phyloP scores from a whole-genome alignment of 2,329 filamentous ascomycete genomes.

The Penicillium sp. region DNA sequence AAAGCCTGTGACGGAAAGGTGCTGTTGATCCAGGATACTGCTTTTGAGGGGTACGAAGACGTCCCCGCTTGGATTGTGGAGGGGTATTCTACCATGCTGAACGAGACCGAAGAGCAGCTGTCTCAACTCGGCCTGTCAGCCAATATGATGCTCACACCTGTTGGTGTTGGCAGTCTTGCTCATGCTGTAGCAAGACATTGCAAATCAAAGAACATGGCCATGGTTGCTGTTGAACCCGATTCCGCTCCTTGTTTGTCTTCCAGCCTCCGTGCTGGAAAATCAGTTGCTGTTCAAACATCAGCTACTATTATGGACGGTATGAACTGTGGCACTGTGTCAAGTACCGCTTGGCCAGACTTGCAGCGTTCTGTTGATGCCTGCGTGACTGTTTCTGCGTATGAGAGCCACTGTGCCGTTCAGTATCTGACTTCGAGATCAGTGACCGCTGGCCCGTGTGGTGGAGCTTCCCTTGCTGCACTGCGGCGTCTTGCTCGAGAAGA shows the following conservation, averaged over 20 bases:
- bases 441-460: constrained; percentile 63
- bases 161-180: constrained; percentile 72
- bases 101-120: constrained; percentile 66
- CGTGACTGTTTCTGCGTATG: constrained; percentile 60
- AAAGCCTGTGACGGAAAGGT: constrained; percentile 41
- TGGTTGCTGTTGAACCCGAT: constrained; percentile 71
- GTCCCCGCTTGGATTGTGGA: constrained; percentile 75
- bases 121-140: constrained; percentile 40
- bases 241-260: constrained; percentile 57
- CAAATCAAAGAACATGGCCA: constrained; percentile 49
- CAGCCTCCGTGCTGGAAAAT: constrained; percentile 50
- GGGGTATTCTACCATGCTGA: constrained; percentile 72
- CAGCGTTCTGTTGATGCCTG: constrained; percentile 60
- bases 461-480: constrained; percentile 57
- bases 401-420: constrained; percentile 60
- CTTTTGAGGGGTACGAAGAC: constrained; percentile 65
- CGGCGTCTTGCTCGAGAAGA: constrained; percentile 44
- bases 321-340: constrained; percentile 69
- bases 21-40: constrained; percentile 68
- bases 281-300: constrained; percentile 54
- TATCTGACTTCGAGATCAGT: constrained; percentile 54
- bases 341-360: constrained; percentile 64
- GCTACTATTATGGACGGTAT: constrained; percentile 73
- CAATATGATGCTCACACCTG: constrained; percentile 61
- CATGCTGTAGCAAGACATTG: constrained; percentile 68